Conservation (phyloP, 1,284 basidiomycete species). For the Coniferiporia weirii region DNA sequence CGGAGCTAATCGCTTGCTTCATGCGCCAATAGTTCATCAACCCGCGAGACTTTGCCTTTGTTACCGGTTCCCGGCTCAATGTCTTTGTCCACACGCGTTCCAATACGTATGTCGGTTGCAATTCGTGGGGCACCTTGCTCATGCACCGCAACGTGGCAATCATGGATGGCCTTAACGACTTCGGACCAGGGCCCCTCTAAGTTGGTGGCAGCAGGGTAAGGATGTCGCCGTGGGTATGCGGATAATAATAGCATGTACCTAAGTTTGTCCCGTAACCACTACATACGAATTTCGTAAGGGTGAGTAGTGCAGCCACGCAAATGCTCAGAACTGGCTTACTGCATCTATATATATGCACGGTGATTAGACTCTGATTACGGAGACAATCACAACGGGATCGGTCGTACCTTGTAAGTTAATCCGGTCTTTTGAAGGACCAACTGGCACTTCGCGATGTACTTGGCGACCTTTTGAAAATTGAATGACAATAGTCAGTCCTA, state of each 20-base stretch:
- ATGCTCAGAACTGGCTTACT: conserved; percentile 43
- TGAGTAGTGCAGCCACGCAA: background rate
- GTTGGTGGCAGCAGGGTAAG: background rate
- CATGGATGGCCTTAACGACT: conserved; percentile 77
- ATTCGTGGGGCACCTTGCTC: conserved; percentile 66
- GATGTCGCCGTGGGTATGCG: background rate
- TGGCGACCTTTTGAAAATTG: conserved; percentile 45
- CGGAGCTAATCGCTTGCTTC: conserved; percentile 20
- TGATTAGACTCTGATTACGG: conserved; percentile 9
- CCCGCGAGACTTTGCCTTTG: conserved; percentile 69
- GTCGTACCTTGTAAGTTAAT: conserved; percentile 68
- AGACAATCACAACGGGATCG: background rate
- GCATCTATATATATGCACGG: conserved; percentile 45
- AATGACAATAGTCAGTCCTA: background rate
- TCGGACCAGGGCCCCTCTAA: conserved; percentile 81
- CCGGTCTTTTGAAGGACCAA: conserved; percentile 77
- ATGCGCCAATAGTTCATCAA: conserved; percentile 64
- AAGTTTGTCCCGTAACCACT: conserved; percentile 90
- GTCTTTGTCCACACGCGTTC: conserved; percentile 75
- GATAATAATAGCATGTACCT: conserved; percentile 38
- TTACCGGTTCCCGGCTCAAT: conserved; percentile 67
- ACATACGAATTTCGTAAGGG: background rate
- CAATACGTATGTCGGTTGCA: conserved; percentile 89
- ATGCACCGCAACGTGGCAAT: conserved; percentile 86
- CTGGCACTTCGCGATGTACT: conserved; percentile 75